Conservation (phyloP, 208 protist genomes). For the Leishmania tarentolae region DNA sequence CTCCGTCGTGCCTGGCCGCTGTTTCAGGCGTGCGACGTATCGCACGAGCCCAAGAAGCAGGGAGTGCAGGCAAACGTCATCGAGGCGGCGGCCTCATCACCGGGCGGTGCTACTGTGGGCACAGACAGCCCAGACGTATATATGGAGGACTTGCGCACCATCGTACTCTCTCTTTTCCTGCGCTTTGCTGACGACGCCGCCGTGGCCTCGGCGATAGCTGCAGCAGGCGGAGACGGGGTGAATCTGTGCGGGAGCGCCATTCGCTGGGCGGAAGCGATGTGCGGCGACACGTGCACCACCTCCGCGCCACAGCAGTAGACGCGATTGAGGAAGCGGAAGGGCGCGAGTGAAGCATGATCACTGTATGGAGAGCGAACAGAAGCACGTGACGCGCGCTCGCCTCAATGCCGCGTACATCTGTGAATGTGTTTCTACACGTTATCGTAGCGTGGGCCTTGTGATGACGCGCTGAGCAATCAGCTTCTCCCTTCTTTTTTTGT, state of each 20-base stretch:
- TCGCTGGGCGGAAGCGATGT: conserved; percentile 12
- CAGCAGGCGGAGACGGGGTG: conserved; percentile 10
- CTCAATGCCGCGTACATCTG: not conserved
- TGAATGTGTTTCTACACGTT: not conserved
- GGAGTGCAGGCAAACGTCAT: not conserved
- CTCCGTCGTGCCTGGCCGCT: conserved; percentile 22
- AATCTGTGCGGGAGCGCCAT: conserved; percentile 9
- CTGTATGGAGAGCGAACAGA: not conserved
- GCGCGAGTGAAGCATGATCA: not conserved
- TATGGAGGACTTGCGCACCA: conserved; percentile 7
- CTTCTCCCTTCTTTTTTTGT: not conserved
- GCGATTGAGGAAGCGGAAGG: not conserved
- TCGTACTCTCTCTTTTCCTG: conserved; percentile 27
- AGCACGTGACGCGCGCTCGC: not conserved
- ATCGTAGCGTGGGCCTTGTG: not conserved
- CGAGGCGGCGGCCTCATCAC: not conserved
- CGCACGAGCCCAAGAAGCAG: not conserved
- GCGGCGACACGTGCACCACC: not conserved
- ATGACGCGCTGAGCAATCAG: not conserved
- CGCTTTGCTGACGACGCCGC: conserved; percentile 16
- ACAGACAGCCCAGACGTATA: not conserved
- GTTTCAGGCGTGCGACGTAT: conserved; percentile 2
- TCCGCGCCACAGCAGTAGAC: too few species aligned
- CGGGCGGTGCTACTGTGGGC: not conserved
- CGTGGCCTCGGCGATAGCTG: conserved; percentile 8